phyloP scores from a whole-genome alignment of 139 green algal species.

The Chlorella sorokiniana region DNA sequence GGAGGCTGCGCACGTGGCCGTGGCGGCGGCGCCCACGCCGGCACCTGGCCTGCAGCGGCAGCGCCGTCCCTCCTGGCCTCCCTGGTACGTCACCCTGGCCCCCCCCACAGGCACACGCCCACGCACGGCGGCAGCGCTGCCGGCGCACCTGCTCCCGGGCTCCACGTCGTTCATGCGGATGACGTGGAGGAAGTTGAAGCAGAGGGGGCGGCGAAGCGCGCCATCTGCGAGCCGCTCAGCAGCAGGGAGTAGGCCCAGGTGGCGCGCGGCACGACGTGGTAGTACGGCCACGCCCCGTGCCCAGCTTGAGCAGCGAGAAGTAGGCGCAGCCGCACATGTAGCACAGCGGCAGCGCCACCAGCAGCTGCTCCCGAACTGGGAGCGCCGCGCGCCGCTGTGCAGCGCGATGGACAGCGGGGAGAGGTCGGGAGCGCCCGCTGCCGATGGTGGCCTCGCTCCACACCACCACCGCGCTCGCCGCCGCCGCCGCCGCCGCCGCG shows the following conservation, averaged over 20 bases:
- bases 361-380: slow-evolving; percentile 47
- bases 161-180: slow-evolving; percentile 51
- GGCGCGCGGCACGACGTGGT: slow-evolving; percentile 70
- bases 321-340: slow-evolving; percentile 93
- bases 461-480: slow-evolving; percentile 69
- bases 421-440: slow-evolving; percentile 68
- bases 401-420: slow-evolving; percentile 67
- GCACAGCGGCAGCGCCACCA: slow-evolving; percentile 66
- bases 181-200: slow-evolving; percentile 81
- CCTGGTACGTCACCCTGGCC: neutral
- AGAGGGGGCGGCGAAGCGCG: slow-evolving; percentile 89
- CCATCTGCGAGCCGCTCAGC: slow-evolving; percentile 47
- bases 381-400: neutral
- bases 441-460: slow-evolving; percentile 90
- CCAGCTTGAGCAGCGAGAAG: slow-evolving; percentile 89
- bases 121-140: too few species aligned
- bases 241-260: slow-evolving; percentile 69
- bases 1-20: neutral
- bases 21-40: too few species aligned
- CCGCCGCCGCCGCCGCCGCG: slow-evolving; percentile 49
- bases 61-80: neutral
- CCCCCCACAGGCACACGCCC: too few species aligned
- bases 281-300: slow-evolving; percentile 76
- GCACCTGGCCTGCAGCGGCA: too few species aligned
- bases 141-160: slow-evolving; percentile 19